Evolutionary conservation across 2,329 filamentous ascomycete species (phyloP).

Genomic region (Fusarium sp.): DNA sequence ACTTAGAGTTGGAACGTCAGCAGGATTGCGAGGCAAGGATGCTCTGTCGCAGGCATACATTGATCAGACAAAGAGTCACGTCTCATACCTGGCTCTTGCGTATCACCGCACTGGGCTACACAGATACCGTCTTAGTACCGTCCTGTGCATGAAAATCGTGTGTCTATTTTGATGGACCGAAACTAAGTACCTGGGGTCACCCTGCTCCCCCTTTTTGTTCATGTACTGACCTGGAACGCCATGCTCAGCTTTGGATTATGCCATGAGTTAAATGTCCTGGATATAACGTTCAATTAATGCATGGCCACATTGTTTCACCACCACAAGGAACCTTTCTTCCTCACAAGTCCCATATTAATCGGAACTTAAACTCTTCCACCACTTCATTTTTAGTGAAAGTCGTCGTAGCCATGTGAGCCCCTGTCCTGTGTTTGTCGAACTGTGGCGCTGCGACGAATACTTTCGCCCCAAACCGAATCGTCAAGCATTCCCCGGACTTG

Average conservation of each 20-base stretch:
- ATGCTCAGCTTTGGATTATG: constrained; percentile 26
- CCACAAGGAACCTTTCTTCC: not conserved
- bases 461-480: constrained; percentile 92
- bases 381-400: constrained; percentile 36
- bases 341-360: not conserved
- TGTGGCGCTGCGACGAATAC: constrained; percentile 88
- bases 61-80: constrained; percentile 31
- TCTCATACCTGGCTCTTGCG: constrained; percentile 5
- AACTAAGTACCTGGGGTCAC: constrained; percentile 5
- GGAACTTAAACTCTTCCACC: constrained; percentile 32
- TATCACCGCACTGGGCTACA: constrained; percentile 2
- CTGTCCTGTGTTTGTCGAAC: constrained; percentile 58
- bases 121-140: not conserved
- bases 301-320: constrained; percentile 19
- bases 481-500: constrained; percentile 88
- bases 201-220: constrained; percentile 14
- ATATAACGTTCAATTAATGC: constrained; percentile 5
- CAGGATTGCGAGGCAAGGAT: constrained; percentile 20
- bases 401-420: constrained; percentile 49
- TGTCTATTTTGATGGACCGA: constrained; percentile 29
- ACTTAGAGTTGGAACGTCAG: constrained; percentile 6
- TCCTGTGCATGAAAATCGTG: constrained; percentile 15
- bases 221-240: constrained; percentile 37
- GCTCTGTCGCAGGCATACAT: constrained; percentile 23
- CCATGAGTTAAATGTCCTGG: constrained; percentile 7